Base-by-base conservation (phyloP, 2,329 filamentous ascomycete genomes). In the Calonectria montana region DNA sequence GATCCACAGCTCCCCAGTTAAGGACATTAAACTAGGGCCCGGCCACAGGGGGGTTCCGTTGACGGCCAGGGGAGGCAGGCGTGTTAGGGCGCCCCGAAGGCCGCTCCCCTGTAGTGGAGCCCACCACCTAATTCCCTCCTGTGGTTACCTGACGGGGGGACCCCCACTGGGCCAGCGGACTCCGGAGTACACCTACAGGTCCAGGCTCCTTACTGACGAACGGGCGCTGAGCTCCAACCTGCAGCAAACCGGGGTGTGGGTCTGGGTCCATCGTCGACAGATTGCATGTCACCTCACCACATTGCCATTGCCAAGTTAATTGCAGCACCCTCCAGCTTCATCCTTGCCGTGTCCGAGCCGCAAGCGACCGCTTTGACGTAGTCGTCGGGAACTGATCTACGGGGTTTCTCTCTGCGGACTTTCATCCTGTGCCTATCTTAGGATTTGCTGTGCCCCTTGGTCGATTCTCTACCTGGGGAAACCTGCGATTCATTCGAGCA, bases 371-470 rank as follows among this genome's bases (percentile, higher is more conserved):
- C 63, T 50, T 62, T 47, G 67, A 75, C 55, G 63, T 53, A 71
- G 39, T 67, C 71, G 47, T 25, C 59, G 48, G 39, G 69, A 68
- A 69, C 72, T 69, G 73, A 75, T 68, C 61, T 73, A 72, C 75
- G 77, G 76, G 72, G 76, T 50, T 63, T 70, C 29, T 25, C 41
- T 73, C 65, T 73, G 45, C 66, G 73, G 76, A 78, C 74, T 66
- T 77, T 74, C 50, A 72, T 67, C 18, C 63, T 62, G 48, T 61
- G n/a, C 47, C 35, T 18, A 25, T 13, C 53, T 43, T 47, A 27
- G 37, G 23, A 18, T 31, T 39, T 64, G 18, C 47, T 37, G 35
- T 50, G 50, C 76, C 69, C 72, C 70, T 76, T 75, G 72, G 74
- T 71, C 66, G 62, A 71, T 35, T 43, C 62, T 41, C 45, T 63